Percentiles rank a stretch among this genome's conserved stretches.
Evolutionary conservation across 2,329 filamentous ascomycete species (phyloP).

Genomic region (Cordyceps cicadae): DNA sequence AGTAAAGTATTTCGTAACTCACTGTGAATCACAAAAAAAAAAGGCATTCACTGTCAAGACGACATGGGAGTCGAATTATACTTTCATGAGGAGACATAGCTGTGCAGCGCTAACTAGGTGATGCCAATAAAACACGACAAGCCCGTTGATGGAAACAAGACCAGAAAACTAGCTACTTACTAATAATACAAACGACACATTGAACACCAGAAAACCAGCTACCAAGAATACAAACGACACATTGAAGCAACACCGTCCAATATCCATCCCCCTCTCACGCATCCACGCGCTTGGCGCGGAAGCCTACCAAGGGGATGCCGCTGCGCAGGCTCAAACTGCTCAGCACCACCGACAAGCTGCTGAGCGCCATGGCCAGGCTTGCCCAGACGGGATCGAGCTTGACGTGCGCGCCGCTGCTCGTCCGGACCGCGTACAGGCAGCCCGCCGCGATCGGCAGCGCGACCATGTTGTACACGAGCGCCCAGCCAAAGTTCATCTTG

Average conservation of each 20-base stretch:
- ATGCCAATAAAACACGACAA: background rate
- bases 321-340: constrained; percentile 68
- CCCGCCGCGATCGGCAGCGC: constrained; percentile 77
- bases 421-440: constrained; percentile 55
- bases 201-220: background rate
- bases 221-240: background rate
- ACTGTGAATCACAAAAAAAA: no score
- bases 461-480: constrained; percentile 69
- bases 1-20: no score
- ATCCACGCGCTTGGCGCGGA: constrained; percentile 24
- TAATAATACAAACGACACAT: background rate
- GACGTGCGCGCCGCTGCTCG: constrained; percentile 44
- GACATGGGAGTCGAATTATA: background rate
- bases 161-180: background rate
- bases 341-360: constrained; percentile 78
- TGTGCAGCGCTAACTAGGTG: background rate
- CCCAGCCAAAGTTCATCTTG: constrained; percentile 80
- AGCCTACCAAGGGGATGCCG: constrained; percentile 35
- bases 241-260: no score
- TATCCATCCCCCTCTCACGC: background rate
- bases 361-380: constrained; percentile 83
- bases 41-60: no score
- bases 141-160: background rate
- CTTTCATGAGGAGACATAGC: background rate
- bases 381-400: constrained; percentile 76